Evolutionary conservation across 331 rosid genomes (phyloP), one percentile per base, ranked within the genome.

Genomic region (Erythrophleum ivorense): DNA sequence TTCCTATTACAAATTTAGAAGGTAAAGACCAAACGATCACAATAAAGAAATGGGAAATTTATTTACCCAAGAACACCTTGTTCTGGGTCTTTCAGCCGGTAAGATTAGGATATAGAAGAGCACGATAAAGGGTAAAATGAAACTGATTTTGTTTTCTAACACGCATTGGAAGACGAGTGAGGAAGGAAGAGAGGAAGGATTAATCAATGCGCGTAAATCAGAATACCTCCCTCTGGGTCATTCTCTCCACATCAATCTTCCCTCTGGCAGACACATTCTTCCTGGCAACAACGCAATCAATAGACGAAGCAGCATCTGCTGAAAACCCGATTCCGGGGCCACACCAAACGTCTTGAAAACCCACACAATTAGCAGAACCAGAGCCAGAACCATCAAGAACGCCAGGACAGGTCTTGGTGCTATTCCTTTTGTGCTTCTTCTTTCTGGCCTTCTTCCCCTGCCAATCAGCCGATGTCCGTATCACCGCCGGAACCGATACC

Each of bases 261-360:
- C 91, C 92, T 82, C 98, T 91, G 6, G 90, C 84, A 76, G 96
- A 77, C 45, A 75, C 88, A 88, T 93, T 86, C 46, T 84, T 87
- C 82, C 98, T 85, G 0, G 92, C 88, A 82, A 90, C 99, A 33
- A 87, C 97, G 63, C 98, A 88, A 74, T 96, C 99, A 43, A 90
- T 90, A 31, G 97, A 90, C 11, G 93, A 83, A 43, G 89, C 88
- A 62, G 88, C 83, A 83, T 87, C 97, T 3, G 91, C 71, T 3
- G 92, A 89, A 66, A 95, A 91, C 68, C 98, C 99, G 85, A 92
- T 89, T 81, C 98, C 97, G 6, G 99, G 99, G 18, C 98, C 98
- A 81, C 99, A 96, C 97, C 99, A 94, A 49, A 92, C 99, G 87
- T 96, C 99, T 57, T 90, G 95, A 86, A 89, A 88, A 85, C 89